Evolutionary conservation across 495 filamentous ascomycete genomes (phyloP), one percentile per base, ranked within the genome.

Genomic region (Hypoxylon cercidicola): DNA sequence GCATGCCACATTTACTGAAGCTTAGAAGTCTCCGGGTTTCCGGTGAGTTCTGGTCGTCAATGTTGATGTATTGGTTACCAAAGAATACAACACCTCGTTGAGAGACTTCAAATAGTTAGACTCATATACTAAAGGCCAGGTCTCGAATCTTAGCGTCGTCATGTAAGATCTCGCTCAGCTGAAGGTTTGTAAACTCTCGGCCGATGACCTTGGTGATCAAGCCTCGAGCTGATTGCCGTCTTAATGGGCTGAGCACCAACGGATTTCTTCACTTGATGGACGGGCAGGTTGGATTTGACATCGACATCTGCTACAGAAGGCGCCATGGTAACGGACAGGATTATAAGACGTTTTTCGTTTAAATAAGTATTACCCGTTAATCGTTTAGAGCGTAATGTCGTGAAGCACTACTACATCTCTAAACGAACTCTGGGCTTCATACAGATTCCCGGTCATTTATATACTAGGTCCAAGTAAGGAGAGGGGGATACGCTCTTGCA

Each of bases 41-140:
- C 88, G 65, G 91, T 89, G 6, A 92, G 74, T 19, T 82, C 65
- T 92, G 89, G 35, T 82, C 82, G 16, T 91, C 84, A 28, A 80
- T 75, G 45, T 68, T 75, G 60, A 92, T 85, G 70, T 88, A 85
- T 25, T 89, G 90, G 53, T 84, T 79, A 3, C 89, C 84, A 81
- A 92, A 90, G 77, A 92, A 89, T 1, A 92, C 86, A 0, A 92
- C 89, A 12, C 90, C 90, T 16, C 90, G 80, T 21, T 88, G 83
- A 12, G 89, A 92, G 56, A 93, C 89, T 91, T 51, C 41, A 21
- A 11, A 7, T 11, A 37, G 48, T 70, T 77, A 83, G 23, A 60
- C 59, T n/a, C n/a, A n/a, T n/a, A n/a, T n/a, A n/a, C n/a, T n/a
- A n/a, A n/a, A n/a, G n/a, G 89, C 87, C 13, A 92, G 79, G 46